A percentile compares a stretch with the other conserved stretches of the same genome.
These are phyloP conservation scores for Colletotrichum higginsianum DNA, from an alignment of 2,329 filamentous ascomycete species.

Conservation along the genomic window DNA sequence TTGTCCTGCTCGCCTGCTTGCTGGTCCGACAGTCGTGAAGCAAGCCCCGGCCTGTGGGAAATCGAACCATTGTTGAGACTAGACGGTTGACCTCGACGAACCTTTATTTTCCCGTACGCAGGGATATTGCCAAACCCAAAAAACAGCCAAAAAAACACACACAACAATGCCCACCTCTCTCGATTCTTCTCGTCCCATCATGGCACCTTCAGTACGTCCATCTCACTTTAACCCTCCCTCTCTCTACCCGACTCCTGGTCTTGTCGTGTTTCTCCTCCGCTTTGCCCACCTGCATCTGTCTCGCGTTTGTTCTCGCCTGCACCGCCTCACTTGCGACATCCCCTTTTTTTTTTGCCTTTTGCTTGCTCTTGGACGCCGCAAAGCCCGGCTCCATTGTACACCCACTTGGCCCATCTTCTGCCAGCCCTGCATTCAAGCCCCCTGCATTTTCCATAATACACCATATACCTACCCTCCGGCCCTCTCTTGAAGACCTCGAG, in stretches of 20 bases:
- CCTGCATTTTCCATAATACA: constrained; percentile 18
- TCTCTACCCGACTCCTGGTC: constrained; percentile 25
- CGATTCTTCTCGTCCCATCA: constrained; percentile 73
- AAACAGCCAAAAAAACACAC: constrained; percentile 33
- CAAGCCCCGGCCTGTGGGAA: constrained; percentile 40
- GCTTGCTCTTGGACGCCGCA: constrained; percentile 24
- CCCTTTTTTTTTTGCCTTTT: background rate
- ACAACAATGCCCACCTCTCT: constrained; percentile 69
- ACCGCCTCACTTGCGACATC: constrained; percentile 9
- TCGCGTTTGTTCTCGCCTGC: constrained; percentile 29
- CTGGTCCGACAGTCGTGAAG: constrained; percentile 40
- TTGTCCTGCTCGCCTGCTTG: constrained; percentile 20
- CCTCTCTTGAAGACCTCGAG: constrained; percentile 19
- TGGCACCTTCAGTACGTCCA: constrained; percentile 72
- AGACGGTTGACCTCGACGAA: constrained; percentile 34
- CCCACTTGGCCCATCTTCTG: constrained; percentile 31
- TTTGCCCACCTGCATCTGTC: background rate
- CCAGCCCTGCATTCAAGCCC: constrained; percentile 4
- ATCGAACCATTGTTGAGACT: constrained; percentile 39
- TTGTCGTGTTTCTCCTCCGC: constrained; percentile 18
- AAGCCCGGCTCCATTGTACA: constrained; percentile 12
- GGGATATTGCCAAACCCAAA: constrained; percentile 34
- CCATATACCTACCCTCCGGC: constrained; percentile 26
- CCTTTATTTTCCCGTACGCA: constrained; percentile 29
- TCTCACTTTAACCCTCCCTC: constrained; percentile 14